Evolutionary conservation across 441 rosid genomes (phyloP).

Genomic region (Macaranga tanarius): DNA sequence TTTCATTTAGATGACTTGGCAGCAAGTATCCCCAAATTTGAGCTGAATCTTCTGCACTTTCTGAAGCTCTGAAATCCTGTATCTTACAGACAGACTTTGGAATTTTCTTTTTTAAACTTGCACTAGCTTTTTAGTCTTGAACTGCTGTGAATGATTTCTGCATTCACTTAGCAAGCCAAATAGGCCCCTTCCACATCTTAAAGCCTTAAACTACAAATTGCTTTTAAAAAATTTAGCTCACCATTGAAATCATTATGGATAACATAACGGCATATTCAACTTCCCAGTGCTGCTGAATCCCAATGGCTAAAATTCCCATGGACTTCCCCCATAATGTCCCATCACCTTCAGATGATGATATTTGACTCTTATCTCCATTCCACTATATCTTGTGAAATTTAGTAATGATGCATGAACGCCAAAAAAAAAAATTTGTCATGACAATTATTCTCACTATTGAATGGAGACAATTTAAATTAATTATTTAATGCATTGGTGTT

Average conservation of each 20-base stretch:
- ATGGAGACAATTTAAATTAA: neutral
- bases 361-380: slow-evolving; percentile 8
- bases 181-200: neutral
- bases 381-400: neutral
- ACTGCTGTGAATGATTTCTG: neutral
- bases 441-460: neutral
- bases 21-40: neutral
- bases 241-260: neutral
- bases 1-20: neutral
- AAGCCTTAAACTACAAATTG: neutral
- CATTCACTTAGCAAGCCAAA: slow-evolving; percentile 1
- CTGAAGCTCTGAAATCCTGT: neutral
- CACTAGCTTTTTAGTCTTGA: neutral
- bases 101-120: neutral
- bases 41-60: slow-evolving; percentile 4
- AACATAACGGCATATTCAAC: neutral
- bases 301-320: neutral
- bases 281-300: neutral
- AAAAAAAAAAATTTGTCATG: neutral
- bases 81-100: neutral
- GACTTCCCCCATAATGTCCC: neutral
- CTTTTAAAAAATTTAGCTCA: neutral
- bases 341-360: neutral
- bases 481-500: neutral
- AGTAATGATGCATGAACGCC: neutral